phyloP scores from a whole-genome alignment of 306 rosid genomes.

The Lathyrus tuberosus region DNA sequence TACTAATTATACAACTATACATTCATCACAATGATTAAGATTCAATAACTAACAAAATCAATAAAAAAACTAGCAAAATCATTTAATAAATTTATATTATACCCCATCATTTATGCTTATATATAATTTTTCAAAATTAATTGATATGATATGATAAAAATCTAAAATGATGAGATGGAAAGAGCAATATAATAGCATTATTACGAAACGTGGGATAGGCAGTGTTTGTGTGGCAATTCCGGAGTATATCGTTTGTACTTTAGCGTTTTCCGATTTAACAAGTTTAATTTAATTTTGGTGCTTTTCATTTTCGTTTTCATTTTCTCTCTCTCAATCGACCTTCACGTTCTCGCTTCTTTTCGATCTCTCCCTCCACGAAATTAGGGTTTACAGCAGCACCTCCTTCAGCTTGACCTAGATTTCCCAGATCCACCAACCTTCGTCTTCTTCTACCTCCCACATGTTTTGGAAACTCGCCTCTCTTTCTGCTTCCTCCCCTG shows the following conservation, averaged over 20 bases:
- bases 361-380: slow-evolving; percentile 62
- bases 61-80: no score
- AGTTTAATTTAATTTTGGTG: slow-evolving; percentile 13
- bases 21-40: background rate
- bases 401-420: slow-evolving; percentile 25
- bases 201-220: slow-evolving; percentile 32
- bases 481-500: slow-evolving; percentile 92
- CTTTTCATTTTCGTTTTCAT: slow-evolving; percentile 17
- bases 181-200: slow-evolving; percentile 6
- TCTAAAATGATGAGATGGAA: background rate
- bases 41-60: no score
- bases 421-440: slow-evolving; percentile 59
- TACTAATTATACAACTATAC: no score
- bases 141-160: background rate
- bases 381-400: slow-evolving; percentile 73
- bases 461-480: slow-evolving; percentile 99
- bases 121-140: no score
- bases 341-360: slow-evolving; percentile 62
- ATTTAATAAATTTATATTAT: background rate
- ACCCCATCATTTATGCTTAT: no score
- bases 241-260: slow-evolving; percentile 45
- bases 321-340: slow-evolving; percentile 48
- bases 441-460: slow-evolving; percentile 49
- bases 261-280: slow-evolving; percentile 35
- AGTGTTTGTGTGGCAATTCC: slow-evolving; percentile 48